phyloP scores from a whole-genome alignment of 2,329 filamentous ascomycete genomes.

The Ophidiomyces ophidiicola region DNA sequence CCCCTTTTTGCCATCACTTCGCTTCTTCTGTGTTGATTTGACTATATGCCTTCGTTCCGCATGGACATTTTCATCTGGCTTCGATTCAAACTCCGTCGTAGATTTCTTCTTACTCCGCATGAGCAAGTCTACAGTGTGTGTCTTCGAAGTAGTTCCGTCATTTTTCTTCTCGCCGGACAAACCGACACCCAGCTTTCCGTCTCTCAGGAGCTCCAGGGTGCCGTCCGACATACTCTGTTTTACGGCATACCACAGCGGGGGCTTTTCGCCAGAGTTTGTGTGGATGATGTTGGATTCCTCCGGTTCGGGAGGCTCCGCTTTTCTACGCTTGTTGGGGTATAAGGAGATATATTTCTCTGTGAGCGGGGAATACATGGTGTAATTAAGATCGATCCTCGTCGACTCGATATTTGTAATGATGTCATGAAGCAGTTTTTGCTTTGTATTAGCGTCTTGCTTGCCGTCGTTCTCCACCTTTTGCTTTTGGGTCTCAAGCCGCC shows the following conservation, averaged over 20 bases:
- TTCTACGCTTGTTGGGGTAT: constrained; percentile 33
- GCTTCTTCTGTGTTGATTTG: constrained; percentile 1
- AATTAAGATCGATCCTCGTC: constrained; percentile 49
- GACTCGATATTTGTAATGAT: constrained; percentile 33
- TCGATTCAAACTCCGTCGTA: neutral
- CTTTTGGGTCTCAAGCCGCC: constrained; percentile 27
- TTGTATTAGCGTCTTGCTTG: constrained; percentile 22
- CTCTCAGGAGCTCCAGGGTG: constrained; percentile 32
- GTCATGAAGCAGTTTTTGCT: constrained; percentile 18
- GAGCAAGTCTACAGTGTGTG: constrained; percentile 1
- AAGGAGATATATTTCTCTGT: constrained; percentile 48
- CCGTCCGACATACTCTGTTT: constrained; percentile 34
- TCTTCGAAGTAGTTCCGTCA: neutral
- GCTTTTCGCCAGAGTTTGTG: constrained; percentile 22
- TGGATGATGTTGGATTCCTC: constrained; percentile 18
- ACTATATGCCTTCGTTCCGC: neutral
- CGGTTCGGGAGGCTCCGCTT: constrained; percentile 17
- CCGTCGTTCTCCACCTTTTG: constrained; percentile 24
- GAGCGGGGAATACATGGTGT: constrained; percentile 50
- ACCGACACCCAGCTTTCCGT: constrained; percentile 28
- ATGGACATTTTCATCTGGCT: neutral
- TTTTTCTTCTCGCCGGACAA: constrained; percentile 16
- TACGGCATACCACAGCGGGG: constrained; percentile 35
- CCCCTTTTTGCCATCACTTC: neutral
- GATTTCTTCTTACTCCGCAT: constrained; percentile 6